A percentile compares a stretch with the other conserved stretches of the same genome.
These are phyloP conservation scores for Jaminaea rosea DNA, from an alignment of 1,284 basidiomycete species.

Conservation along the genomic window DNA sequence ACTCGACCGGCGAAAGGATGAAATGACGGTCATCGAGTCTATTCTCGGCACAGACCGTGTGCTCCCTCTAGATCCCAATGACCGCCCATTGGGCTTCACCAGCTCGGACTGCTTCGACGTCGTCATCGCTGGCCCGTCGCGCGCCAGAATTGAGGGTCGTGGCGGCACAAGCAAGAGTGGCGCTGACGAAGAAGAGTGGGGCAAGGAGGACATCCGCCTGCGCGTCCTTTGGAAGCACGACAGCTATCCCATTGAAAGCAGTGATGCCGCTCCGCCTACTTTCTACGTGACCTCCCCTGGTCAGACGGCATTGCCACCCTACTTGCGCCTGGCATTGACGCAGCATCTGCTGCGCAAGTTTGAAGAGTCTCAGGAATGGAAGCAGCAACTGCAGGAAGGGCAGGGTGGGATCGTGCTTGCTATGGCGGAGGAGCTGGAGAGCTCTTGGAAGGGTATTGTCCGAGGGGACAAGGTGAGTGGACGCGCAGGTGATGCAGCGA, in stretches of 20 bases:
- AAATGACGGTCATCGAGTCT: conserved; percentile 58
- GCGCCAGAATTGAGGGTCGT: background rate
- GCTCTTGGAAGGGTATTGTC: conserved; percentile 25
- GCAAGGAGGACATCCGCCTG: conserved; percentile 54
- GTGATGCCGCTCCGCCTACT: conserved; percentile 53
- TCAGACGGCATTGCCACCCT: conserved; percentile 59
- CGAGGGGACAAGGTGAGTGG: conserved; percentile 12
- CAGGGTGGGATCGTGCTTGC: conserved; percentile 67
- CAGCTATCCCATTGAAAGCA: conserved; percentile 51
- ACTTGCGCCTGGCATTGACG: conserved; percentile 76
- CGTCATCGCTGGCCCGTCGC: conserved; percentile 16
- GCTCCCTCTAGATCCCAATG: conserved; percentile 24
- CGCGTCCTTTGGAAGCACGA: conserved; percentile 51
- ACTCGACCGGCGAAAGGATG: conserved; percentile 54
- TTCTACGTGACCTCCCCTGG: conserved; percentile 64
- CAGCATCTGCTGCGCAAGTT: conserved; percentile 49
- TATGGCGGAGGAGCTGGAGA: conserved; percentile 64
- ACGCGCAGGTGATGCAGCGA: no score
- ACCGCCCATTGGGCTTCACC: conserved; percentile 17
- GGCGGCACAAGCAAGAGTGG: conserved; percentile 11
- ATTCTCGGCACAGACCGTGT: conserved; percentile 49
- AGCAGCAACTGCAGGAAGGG: conserved; percentile 57
- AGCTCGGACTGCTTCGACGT: conserved; percentile 42
- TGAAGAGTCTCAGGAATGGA: conserved; percentile 50
- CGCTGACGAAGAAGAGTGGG: conserved; percentile 14